Conservation (phyloP, 176 grass and related monocot genomes). For the Hordeum vulgare region MorexV3_pseudomolecules_assembly NC_058524.1:444878148-444878647, state of each 20-base stretch:
- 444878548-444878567: neutral
- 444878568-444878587: neutral
- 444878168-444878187: neutral
- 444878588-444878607: neutral
- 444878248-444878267: conserved; percentile 97
- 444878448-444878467: conserved; percentile 67
- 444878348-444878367: neutral
- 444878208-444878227: conserved; percentile 20
- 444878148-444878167: conserved; percentile 3
- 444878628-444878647: neutral
- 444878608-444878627: neutral
- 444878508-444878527: neutral
- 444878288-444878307: conserved; percentile 76
- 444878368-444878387: neutral
- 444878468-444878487: conserved; percentile 88
- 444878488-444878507: conserved; percentile 46
- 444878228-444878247: conserved; percentile 99
- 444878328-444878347: conserved; percentile 75
- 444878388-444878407: conserved; percentile 2
- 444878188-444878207: neutral
- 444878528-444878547: neutral
- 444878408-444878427: conserved; percentile 33
- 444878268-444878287: conserved; percentile 91
- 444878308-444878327: conserved; percentile 84
- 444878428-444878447: conserved; percentile 62